phyloP scores from a whole-genome alignment of 345 rosid genomes.

The Passiflora organensis region DNA sequence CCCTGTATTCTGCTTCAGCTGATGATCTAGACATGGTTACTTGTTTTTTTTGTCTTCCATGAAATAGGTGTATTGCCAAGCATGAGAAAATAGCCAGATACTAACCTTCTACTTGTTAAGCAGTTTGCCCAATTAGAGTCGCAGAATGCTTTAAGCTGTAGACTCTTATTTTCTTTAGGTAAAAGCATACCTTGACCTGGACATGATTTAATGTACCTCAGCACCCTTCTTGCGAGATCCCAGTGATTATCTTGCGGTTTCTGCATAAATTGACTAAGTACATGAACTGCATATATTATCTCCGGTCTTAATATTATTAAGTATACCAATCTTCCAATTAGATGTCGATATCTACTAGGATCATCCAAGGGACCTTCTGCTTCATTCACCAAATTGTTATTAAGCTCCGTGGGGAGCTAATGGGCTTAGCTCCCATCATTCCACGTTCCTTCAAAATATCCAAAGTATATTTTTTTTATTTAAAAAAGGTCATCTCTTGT shows the following conservation, averaged over 20 bases:
- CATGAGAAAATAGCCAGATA: not conserved
- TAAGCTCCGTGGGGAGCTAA: not conserved
- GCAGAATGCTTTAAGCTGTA: not conserved
- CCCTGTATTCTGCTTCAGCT: not conserved
- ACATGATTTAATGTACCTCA: not conserved
- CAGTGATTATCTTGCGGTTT: not conserved
- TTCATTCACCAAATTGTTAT: not conserved
- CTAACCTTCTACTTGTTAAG: not conserved
- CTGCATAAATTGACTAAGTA: not conserved
- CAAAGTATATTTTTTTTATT: not conserved
- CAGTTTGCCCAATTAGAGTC: constrained; percentile 9
- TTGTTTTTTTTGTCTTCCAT: constrained; percentile 3
- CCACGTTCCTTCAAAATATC: not conserved
- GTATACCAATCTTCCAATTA: not conserved
- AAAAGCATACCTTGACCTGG: constrained; percentile 5
- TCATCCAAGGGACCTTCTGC: not conserved
- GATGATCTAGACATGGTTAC: not conserved
- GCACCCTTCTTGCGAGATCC: not conserved
- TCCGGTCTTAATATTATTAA: not conserved
- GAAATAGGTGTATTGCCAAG: not conserved
- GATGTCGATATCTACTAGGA: not conserved
- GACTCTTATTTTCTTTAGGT: not conserved
- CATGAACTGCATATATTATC: too few species aligned
- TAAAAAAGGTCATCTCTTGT: not conserved
- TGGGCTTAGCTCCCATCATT: not conserved